Percentiles rank a stretch among this genome's conserved stretches.
Conservation (phyloP, 2,329 filamentous ascomycete species). For the Onygenales sp. region DNA sequence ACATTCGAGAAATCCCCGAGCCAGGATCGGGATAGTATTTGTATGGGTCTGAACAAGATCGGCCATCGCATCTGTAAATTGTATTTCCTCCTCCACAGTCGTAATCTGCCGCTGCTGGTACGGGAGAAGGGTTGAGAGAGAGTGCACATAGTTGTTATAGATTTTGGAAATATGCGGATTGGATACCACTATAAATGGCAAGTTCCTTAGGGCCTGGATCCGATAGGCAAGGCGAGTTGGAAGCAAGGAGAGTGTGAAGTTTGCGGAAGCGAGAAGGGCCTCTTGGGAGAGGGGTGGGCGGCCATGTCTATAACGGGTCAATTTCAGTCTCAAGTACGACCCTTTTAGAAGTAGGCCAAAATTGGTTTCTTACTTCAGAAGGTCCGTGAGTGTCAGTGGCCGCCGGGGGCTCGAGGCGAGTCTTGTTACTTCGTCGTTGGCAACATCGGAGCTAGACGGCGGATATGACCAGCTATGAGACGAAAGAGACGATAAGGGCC, state of each 20-base stretch:
- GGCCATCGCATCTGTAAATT: slow-evolving; percentile 85
- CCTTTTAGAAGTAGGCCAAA: background rate
- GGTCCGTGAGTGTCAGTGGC: slow-evolving; percentile 72
- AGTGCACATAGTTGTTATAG: slow-evolving; percentile 93
- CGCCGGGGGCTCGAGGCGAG: slow-evolving; percentile 72
- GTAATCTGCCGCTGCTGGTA: slow-evolving; percentile 66
- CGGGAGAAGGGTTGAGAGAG: slow-evolving; percentile 78
- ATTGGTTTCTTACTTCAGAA: slow-evolving; percentile 60
- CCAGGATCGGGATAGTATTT: slow-evolving; percentile 88
- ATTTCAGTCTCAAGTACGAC: slow-evolving; percentile 1
- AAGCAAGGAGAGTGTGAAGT: slow-evolving; percentile 88
- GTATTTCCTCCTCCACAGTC: slow-evolving; percentile 75
- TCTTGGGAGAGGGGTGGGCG: slow-evolving; percentile 72
- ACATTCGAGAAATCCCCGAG: slow-evolving; percentile 86
- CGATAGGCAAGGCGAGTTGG: slow-evolving; percentile 88
- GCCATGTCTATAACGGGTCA: slow-evolving; percentile 49
- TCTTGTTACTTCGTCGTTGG: slow-evolving; percentile 67
- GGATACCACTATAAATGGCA: slow-evolving; percentile 97
- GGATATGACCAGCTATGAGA: slow-evolving; percentile 31
- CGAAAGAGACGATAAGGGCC: slow-evolving; percentile 6
- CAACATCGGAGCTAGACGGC: slow-evolving; percentile 42
- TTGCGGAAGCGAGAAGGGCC: slow-evolving; percentile 78
- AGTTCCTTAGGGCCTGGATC: slow-evolving; percentile 83
- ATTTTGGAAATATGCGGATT: slow-evolving; percentile 92
- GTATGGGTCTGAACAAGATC: slow-evolving; percentile 92